Conservation (phyloP, 768 basidiomycete species). For the Suillus luteus region DNA sequence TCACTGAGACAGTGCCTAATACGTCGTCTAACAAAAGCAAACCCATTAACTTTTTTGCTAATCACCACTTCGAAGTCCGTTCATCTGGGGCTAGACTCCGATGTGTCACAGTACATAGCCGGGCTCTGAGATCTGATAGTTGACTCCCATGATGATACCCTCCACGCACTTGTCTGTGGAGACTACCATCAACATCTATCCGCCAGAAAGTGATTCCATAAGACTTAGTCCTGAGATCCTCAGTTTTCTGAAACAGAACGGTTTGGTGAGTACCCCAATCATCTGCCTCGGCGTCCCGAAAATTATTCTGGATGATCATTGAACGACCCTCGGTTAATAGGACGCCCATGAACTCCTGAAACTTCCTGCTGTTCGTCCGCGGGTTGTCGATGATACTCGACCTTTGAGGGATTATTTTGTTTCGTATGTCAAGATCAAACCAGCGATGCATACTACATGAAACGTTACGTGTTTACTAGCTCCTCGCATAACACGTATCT, state of each 20-base stretch:
- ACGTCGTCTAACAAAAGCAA: background rate
- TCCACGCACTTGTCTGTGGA: conserved; percentile 14
- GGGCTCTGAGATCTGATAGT: background rate
- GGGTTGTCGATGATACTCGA: conserved; percentile 41
- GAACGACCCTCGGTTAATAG: conserved; percentile 18
- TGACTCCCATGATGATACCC: conserved; percentile 4
- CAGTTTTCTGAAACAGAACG: conserved; percentile 34
- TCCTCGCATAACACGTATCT: conserved; percentile 73
- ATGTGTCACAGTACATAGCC: background rate
- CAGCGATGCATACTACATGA: background rate
- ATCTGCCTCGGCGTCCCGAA: background rate
- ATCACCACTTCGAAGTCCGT: background rate
- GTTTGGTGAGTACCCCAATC: conserved; percentile 30
- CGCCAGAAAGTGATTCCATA: conserved; percentile 17
- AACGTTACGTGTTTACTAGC: conserved; percentile 30
- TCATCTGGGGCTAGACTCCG: background rate
- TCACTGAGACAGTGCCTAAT: too few species aligned
- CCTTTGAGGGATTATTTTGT: conserved; percentile 60
- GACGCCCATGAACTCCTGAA: conserved; percentile 34
- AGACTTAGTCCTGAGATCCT: conserved; percentile 42
- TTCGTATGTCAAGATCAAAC: conserved; percentile 33
- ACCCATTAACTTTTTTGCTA: background rate
- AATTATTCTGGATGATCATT: background rate
- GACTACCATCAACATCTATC: conserved; percentile 20
- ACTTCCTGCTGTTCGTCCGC: conserved; percentile 37